Evolutionary conservation across 192 early-diverging fungal species (phyloP), one percentile per base, ranked within the genome.

Genomic region (Backusella luteola): DNA sequence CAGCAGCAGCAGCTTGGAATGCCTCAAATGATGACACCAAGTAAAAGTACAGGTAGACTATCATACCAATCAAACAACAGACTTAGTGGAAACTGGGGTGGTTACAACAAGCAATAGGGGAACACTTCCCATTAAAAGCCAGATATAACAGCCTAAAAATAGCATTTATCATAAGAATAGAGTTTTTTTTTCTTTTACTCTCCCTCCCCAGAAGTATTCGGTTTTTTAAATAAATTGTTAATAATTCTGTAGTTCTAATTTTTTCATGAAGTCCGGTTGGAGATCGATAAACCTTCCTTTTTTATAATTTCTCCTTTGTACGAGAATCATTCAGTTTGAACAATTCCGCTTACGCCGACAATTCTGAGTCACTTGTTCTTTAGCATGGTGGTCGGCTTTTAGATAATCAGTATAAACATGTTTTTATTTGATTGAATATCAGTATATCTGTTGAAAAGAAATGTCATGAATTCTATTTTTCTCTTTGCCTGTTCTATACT

Each of bases 201-300:
- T 1, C 29, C 29, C 29, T 29, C 29, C 76, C 77, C 41, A 77
- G 69, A 39, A 53, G 69, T 69, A 7, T 78, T 81, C 32, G 76
- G 44, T 69, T 74, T 71, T 34, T 77, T 66, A 38, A 71, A 77
- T 49, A 46, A 46, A 46, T 19, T 46, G 17, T 46, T 42, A 42
- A 44, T 44, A n/a, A 49, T 19, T 44, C 17, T 49, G 46, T 19
- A 49, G 19, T 49, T 49, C 17, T 15, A 49, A 49, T 19, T 49
- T 49, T 49, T 49, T 15, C 42, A 44, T 49, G 1, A 49, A 49
- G 46, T 49, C 46, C 46, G 46, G 46, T n/a, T 49, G 17, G 46
- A 49, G 15, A 49, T 19, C 3, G 12, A 44, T 15, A 44, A 14
- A 15, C 42, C 14, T 44, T 49, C 46, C 46, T 49, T 49, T 49